Evolutionary conservation across 1,284 basidiomycete species (phyloP).

Genomic region (Lignosus rhinocerotis): DNA sequence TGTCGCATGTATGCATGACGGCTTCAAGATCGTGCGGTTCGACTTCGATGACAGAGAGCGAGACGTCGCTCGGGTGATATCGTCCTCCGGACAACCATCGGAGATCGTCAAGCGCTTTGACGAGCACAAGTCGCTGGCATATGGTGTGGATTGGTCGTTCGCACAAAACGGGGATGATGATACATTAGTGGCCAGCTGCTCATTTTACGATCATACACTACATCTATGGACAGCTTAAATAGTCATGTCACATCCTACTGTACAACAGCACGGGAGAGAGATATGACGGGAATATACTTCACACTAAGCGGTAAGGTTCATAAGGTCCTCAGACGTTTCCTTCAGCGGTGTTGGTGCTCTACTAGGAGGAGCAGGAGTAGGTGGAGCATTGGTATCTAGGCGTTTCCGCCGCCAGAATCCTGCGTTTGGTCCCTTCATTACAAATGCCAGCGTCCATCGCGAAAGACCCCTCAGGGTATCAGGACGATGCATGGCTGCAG

Average conservation of each 20-base stretch:
- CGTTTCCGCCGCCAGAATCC: constrained; percentile 49
- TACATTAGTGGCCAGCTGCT: constrained; percentile 84
- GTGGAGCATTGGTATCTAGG: constrained; percentile 21
- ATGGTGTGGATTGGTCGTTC: constrained; percentile 94
- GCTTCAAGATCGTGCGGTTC: constrained; percentile 82
- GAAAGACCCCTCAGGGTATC: constrained; percentile 69
- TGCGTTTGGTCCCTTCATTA: constrained; percentile 58
- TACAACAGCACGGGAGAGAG: background rate
- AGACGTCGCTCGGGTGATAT: background rate
- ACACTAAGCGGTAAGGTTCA: background rate
- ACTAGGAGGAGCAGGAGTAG: constrained; percentile 18
- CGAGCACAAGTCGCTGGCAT: constrained; percentile 84
- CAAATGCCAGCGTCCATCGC: constrained; percentile 65
- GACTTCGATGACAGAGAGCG: constrained; percentile 23
- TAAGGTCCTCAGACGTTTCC: background rate
- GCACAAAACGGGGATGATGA: constrained; percentile 31
- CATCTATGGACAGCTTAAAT: constrained; percentile 75
- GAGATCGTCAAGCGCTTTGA: constrained; percentile 67
- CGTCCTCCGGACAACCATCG: constrained; percentile 24
- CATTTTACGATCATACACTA: constrained; percentile 93
- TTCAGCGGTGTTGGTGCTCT: constrained; percentile 10
- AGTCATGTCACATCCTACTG: background rate
- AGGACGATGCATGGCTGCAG: constrained; percentile 59
- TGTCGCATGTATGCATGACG: constrained; percentile 96
- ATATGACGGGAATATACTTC: background rate